Base-by-base conservation (phyloP, 176 grass and related monocot genomes). In the Paspalum vaginatum region DNA sequence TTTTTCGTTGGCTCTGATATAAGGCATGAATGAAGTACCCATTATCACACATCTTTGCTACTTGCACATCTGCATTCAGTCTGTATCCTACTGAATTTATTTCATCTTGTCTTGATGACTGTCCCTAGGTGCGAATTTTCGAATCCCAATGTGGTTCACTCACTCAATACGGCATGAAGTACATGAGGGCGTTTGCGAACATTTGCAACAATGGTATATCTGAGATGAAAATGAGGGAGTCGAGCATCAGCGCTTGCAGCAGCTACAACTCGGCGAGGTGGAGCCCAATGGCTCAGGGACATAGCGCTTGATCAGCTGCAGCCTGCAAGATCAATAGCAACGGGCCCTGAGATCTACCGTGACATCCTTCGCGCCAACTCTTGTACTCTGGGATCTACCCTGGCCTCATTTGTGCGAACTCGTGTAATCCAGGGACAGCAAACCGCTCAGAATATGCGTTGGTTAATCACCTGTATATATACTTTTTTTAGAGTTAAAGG, bases 121-220 rank as follows among this genome's bases (percentile, higher is more conserved):
- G 47, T 18, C 44, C 53, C 53, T 79, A 95, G 92, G 96, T 98
- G 25, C 69, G 64, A 21, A 73, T 89, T 64, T 98, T 91, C 9
- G 90, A 98, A 61, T 88, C 86, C 21, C 86, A 95, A 0, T 98
- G 92, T 26, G 92, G 90, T 15, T 86, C 86, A 8, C 89, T 98
- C 12, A 95, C 96, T 74, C 92, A 95, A 60, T 95, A 95, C n/a
- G 92, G 96, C 65, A 95, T 98, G 88, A 95, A 95, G 53, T 50
- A 93, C 72, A 98, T 91, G 85, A 76, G 95, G 20, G 88, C 88
- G 61, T 93, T 95, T 62, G 92, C 95, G 47, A 95, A 98, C 77
- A 81, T 98, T 26, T 95, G 95, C 88, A 93, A 95, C 81, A 72
- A 59, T n/a, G 74, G 84, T 59, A 63, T 91, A 52, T 86, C 86